Base-by-base conservation (phyloP, 441 rosid species). In the Gossypium trilobum region DNA sequence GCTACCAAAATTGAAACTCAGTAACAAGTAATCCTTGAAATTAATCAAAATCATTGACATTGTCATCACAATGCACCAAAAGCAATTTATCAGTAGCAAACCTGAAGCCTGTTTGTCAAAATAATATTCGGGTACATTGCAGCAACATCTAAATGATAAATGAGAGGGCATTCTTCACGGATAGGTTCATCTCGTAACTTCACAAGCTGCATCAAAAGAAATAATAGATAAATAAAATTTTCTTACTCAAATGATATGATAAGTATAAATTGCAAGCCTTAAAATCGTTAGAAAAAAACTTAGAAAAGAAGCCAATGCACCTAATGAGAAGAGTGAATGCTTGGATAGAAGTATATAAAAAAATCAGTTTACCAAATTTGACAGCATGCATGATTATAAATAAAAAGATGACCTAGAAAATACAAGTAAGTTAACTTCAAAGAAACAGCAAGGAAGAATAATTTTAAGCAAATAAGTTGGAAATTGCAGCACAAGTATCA, bases 101-200 rank as follows among this genome's bases (percentile, higher is more conserved):
- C 99, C 99, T 95, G 99, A 80, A 95, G 97, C 85, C 99, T 87
- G 79, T 93, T 95, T 73, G 99, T 95, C 82, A 95, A 83, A 77
- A 95, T 95, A 83, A 95, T 95, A 85, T 95, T 95, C 71, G 98
- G 99, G 83, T 95, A 93, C 99, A 95, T 93, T 16, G 99, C 99
- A 78, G 99, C 99, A 63, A 95, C 99, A 82, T 95, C 99, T 39
- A 95, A 84, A 88, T 95, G 99, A 82, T 92, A 95, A 82, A 95
- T 91, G 39, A 92, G 99, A 72, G 98, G 98, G 54, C 93, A 92
- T 78, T 95, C 99, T 77, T 91, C 97, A 73, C 91, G 92, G 61
- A 87, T 65, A 54, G 99, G 98, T 77, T 82, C 80, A 83, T 89
- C 94, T 78, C 87, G 91, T 83, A 95, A 79, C 64, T 74, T 87